Evolutionary conservation across 352 stramenopile genomes (phyloP).

Genomic region (Phytophthora pini): DNA sequence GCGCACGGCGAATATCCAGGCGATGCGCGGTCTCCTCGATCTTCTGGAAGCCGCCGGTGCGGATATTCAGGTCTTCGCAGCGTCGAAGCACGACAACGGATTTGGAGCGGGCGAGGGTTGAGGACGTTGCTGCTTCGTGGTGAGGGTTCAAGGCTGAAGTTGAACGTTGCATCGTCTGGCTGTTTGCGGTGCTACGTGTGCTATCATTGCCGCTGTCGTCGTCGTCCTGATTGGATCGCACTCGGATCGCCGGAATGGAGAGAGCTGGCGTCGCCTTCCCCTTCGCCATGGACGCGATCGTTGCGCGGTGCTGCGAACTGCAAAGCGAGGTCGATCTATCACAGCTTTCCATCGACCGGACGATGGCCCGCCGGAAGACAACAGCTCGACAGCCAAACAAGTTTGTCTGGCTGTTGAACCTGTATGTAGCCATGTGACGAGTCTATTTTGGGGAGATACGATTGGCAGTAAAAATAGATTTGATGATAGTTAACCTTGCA

Average conservation of each 20-base stretch:
- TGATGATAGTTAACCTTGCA: conserved; percentile 3
- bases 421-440: conserved; percentile 37
- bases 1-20: conserved; percentile 41
- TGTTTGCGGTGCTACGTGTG: neutral
- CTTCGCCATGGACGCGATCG: conserved; percentile 17
- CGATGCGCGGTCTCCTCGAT: conserved; percentile 73
- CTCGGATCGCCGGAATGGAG: conserved; percentile 2
- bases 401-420: conserved; percentile 2
- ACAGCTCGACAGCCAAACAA: neutral
- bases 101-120: conserved; percentile 10
- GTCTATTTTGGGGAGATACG: conserved; percentile 13
- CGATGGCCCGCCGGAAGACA: conserved; percentile 7
- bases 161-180: conserved; percentile 17
- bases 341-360: conserved; percentile 22
- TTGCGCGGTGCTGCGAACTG: conserved; percentile 4
- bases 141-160: conserved; percentile 7
- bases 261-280: conserved; percentile 4
- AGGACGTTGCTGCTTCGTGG: conserved; percentile 12
- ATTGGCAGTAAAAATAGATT: conserved; percentile 25
- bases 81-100: conserved; percentile 60
- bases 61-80: conserved; percentile 71
- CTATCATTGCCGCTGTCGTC: conserved; percentile 1
- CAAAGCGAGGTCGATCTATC: conserved; percentile 15
- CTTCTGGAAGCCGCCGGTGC: conserved; percentile 80
- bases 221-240: conserved; percentile 35